Evolutionary conservation across 139 green algal genomes (phyloP), one percentile per base, ranked within the genome.

Genomic region (Chlamydomonas sp.): DNA sequence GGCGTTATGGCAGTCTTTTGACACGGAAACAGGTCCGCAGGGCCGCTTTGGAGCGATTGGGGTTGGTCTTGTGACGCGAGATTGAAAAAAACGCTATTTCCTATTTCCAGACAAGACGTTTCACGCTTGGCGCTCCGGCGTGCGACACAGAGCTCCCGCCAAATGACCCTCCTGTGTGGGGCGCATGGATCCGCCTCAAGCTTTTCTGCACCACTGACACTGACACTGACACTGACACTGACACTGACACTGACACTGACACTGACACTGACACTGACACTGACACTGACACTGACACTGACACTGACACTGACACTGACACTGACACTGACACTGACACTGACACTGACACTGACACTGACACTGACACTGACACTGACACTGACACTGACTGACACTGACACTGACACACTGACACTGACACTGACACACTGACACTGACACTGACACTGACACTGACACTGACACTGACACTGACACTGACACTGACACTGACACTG

Each of bases 321-420:
- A 69, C 62, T 38, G 30, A 69, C 16, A 69, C 33, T n/a, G 30
- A 58, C 35, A 54, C 62, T 38, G 30, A 69, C 35, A 69, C 62
- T 38, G 30, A 69, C 35, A 69, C 62, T 38, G 30, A 58, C 28
- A 69, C 62, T 38, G 30, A 69, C 35, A 69, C 62, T 38, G 30
- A 69, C 35, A 69, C 62, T n/a, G 30, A 69, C 35, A 69, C 62
- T n/a, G 30, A 69, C 35, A 47, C 62, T 38, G 30, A 47, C 35
- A 69, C 62, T 38, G 30, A 54, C 35, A 54, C 62, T 34, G 30
- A 33, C 62, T 57, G 35, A 58, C 24, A 47, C 62, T 57, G 35
- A 58, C 24, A 47, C 62, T 57, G 35, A 58, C 24, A 47, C 58
- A 66, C 58, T 38, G n/a, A 66, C 54, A 24, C 54, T 63, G 54